Conservation (phyloP, 257 asterid genomes). For the Solanum chilense region DNA sequence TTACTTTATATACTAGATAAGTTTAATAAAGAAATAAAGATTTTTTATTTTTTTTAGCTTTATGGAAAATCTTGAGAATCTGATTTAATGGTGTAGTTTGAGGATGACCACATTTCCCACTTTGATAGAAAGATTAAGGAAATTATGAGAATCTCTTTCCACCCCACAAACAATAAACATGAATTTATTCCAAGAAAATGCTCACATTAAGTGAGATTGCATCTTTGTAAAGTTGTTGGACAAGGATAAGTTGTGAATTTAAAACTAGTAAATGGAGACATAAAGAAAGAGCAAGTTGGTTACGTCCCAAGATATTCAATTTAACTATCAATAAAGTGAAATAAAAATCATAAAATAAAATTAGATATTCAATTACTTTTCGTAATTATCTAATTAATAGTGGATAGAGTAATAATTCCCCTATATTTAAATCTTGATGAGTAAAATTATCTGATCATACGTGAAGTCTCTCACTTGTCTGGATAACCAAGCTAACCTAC, state of each 20-base stretch:
- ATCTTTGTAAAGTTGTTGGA: neutral
- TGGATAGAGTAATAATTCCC: neutral
- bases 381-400: neutral
- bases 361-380: neutral
- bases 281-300: neutral
- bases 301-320: neutral
- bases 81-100: slow-evolving; percentile 8
- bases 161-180: neutral
- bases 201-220: neutral
- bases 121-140: neutral
- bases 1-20: neutral
- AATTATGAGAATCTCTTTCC: neutral
- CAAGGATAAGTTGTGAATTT: neutral
- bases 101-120: slow-evolving; percentile 10
- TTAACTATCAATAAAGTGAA: neutral
- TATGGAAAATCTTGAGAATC: slow-evolving; percentile 13
- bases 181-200: slow-evolving; percentile 4
- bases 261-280: neutral
- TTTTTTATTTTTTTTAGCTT: neutral
- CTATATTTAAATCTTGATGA: neutral
- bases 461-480: neutral
- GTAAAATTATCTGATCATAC: neutral
- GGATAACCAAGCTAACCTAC: neutral
- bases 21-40: neutral
- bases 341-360: neutral